Evolutionary conservation across 2,329 filamentous ascomycete species (phyloP), one percentile per base, ranked within the genome.

Genomic region (Ambrosiella cleistominuta): DNA sequence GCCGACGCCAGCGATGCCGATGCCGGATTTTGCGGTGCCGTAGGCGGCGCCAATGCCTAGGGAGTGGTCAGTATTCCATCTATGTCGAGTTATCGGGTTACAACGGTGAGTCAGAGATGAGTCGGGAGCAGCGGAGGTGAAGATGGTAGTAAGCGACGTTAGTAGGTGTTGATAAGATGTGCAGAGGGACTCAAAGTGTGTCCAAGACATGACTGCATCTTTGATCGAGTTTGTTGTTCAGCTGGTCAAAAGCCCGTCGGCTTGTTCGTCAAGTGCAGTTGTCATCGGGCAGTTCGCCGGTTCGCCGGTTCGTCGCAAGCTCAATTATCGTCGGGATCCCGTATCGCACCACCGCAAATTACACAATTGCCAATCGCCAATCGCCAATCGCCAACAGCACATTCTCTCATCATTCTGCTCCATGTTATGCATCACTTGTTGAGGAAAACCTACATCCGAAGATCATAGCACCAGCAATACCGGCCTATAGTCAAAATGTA

Each of bases 11-110:
- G 86, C 82, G 66, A 94, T 94, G 66, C 87, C 87, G 68, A 93
- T 90, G 63, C 88, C 88, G 45, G 88, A 88, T 71, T 91, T 94
- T 42, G 88, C 86, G 58, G 88, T 94, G 63, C 88, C 88, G 71
- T 89, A 93, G 62, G 88, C 88, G 65, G 88, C 88, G 66, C 88
- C 88, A 64, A 79, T 71, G 66, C 74, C 78, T 80, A 62, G 65
- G 57, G 45, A 59, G 38, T 40, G 60, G 56, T 61, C 37, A 54
- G 57, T 36, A 60, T 47, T 35, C 13, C 49, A 39, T 47, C 19
- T 51, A 19, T 53, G 57, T 35, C 11, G 3, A 42, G 40, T 11
- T 42, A 7, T 42, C 6, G 11, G 40, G 6, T 47, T 53, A 12
- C 35, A 44, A 44, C 6, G 35, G 42, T 13, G n/a, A 54, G 17